A percentile compares a stretch with the other conserved stretches of the same genome.
These are phyloP conservation scores for Chlorencoelia australis DNA, from an alignment of 2,329 filamentous ascomycete genomes.

Conservation along the genomic window DNA sequence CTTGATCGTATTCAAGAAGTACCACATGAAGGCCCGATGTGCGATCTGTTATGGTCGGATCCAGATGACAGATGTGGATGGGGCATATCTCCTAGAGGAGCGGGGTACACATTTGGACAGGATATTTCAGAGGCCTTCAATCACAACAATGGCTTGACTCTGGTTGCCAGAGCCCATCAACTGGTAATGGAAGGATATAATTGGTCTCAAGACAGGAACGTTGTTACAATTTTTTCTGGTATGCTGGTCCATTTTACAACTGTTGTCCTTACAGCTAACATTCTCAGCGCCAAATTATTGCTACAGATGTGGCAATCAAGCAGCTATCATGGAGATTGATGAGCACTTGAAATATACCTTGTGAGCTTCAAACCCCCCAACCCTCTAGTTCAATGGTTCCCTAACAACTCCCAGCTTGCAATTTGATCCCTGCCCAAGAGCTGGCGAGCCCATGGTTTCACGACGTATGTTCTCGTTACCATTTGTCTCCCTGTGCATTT, in stretches of 20 bases:
- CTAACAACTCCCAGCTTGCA: conserved; percentile 62
- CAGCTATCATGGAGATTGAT: conserved; percentile 99
- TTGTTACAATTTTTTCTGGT: conserved; percentile 98
- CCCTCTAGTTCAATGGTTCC: conserved; percentile 3
- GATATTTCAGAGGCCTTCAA: conserved; percentile 99
- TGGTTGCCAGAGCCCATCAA: conserved; percentile 94
- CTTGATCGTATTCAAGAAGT: conserved; percentile 97
- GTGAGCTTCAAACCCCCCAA: conserved; percentile 47
- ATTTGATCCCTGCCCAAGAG: conserved; percentile 96
- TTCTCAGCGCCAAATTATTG: conserved; percentile 77
- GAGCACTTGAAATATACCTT: conserved; percentile 99
- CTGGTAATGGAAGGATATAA: conserved; percentile 99
- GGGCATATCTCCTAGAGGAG: conserved; percentile 91
- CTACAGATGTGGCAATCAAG: conserved; percentile 97
- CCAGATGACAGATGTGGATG: conserved; percentile 93
- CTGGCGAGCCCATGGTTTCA: conserved; percentile 97
- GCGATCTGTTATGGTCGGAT: conserved; percentile 95
- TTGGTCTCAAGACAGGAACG: conserved; percentile 97
- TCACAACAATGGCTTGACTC: conserved; percentile 93
- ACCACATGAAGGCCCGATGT: conserved; percentile 96
- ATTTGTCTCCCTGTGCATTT: neutral
- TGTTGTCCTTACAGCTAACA: conserved; percentile 20
- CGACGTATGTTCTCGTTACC: conserved; percentile 48
- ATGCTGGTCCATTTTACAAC: too few relatives aligned
- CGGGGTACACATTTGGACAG: conserved; percentile 90